Base-by-base conservation (phyloP, 1,139 yeast genomes). In the Candida tetrigidarum region DNA sequence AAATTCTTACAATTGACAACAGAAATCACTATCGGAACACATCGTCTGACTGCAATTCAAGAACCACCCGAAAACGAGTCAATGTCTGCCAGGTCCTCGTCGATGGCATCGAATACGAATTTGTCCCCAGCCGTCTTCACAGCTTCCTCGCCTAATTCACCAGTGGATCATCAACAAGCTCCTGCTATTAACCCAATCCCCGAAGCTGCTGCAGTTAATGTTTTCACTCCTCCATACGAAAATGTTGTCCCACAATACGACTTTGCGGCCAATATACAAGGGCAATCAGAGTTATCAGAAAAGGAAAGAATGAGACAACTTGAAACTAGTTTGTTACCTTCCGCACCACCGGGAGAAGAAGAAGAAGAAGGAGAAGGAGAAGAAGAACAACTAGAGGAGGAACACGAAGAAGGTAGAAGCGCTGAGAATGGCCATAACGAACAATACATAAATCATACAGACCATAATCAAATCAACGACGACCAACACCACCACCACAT, bases 11-110 rank as follows among this genome's bases (percentile, higher is more conserved):
- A 90, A 33, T 66, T 89, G 53, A 88, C 92, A 43, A 79, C 89
- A 1, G 96, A 88, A 63, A 78, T 89, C 2, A 74, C 88, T 14
- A 77, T 90, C 28, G 97, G 97, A 5, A 90, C 96, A 0, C 83
- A 78, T 55, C 68, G 91, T 51, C 75, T 69, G 71, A 16, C 32
- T 7, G 12, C 16, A 10, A 7, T 60, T 49, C 39, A 42, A 14
- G 41, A 37, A 23, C 32, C 39, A 28, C 32, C 22, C 14, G 26
- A 16, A 23, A 42, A 39, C 16, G 39, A 56, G 18, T 51, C 57
- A 3, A 25, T 39, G 18, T 60, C 66, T 12, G 50, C 62, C 46
- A 50, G 63, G 43, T 60, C 65, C 3, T 59, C 66, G 5, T 43
- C 56, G 3, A 42, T 44, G 45, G 23, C 38, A n/a, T 50, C 58